Evolutionary conservation across 805 yeast genomes (phyloP), one percentile per base, ranked within the genome.

Genomic region (Kluyveromyces aestuarii): DNA sequence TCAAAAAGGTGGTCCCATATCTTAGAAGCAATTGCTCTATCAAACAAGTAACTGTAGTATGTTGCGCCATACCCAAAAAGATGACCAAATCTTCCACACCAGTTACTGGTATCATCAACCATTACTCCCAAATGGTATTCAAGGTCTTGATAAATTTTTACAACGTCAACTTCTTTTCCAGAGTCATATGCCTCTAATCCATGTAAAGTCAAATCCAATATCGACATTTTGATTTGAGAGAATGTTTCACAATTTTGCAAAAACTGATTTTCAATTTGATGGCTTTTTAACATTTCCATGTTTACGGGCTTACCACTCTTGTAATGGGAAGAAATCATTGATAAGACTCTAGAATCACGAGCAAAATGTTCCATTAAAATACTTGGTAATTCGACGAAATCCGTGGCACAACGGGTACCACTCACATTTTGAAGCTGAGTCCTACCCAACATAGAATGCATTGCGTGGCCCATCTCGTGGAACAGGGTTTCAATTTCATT

Each of bases 391-490:
- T 93, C 99, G 16, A 93, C 99, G 69, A 93, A 93, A 64, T 93
- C 99, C 0, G 98, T 87, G 5, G 87, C 85, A 63, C 98, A 91
- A 50, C 99, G 75, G 0, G 99, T 93, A 2, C 99, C 99, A 35
- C 95, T 82, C 8, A 91, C 84, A 63, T 89, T 93, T 63, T 93
- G 99, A 46, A 91, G 69, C 40, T 82, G 74, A 0, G 99, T 93
- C 52, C 91, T 76, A 0, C 98, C 99, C 18, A 93, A 69, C 96
- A 93, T 91, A 2, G 97, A 87, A 64, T 93, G 99, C 79, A 93
- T 85, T 1, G 98, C 98, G 66, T 93, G 99, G 0, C 99, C 99
- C 96, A 93, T 89, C 67, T 93, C 99, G 67, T 93, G 99, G 70
- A 93, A 93, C 17, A 93, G 70, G 0, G 99, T 93, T 58, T 91